phyloP scores from a whole-genome alignment of 140 eudicot species.

The Ambrosia hybrid region DNA sequence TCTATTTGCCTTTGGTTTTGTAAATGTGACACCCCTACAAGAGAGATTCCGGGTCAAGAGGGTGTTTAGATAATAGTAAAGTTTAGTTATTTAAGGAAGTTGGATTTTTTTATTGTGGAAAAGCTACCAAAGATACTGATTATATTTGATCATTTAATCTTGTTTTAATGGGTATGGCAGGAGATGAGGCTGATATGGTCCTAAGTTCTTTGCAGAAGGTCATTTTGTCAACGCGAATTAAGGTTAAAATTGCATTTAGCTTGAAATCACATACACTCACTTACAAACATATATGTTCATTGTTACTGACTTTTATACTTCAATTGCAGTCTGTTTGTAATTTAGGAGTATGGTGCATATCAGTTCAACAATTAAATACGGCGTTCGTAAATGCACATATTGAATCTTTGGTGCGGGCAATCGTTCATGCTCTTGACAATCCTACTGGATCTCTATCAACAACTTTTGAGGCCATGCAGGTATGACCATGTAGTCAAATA shows the following conservation, averaged over 20 bases:
- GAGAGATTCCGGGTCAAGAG: too few species aligned
- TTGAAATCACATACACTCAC: not conserved
- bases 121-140: not conserved
- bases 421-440: constrained; percentile 81
- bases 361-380: constrained; percentile 70
- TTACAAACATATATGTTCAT: not conserved
- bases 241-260: constrained; percentile 39
- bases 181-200: constrained; percentile 50
- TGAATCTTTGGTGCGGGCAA: constrained; percentile 56
- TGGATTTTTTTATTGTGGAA: not conserved
- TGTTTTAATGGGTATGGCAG: constrained; percentile 37
- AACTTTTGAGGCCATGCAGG: constrained; percentile 94
- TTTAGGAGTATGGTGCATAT: constrained; percentile 90
- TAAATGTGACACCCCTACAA: too few species aligned
- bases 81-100: not conserved
- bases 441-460: constrained; percentile 82
- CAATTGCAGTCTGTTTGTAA: constrained; percentile 73
- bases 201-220: constrained; percentile 56
- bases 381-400: constrained; percentile 47
- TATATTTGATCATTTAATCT: not conserved
- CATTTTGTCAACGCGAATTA: constrained; percentile 55
- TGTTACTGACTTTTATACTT: constrained; percentile 1
- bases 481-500: constrained; percentile 24
- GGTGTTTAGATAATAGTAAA: not conserved
- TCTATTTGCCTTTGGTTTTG: too few species aligned